Evolutionary conservation across 371 early-diverging fungal genomes (phyloP), one percentile per base, ranked within the genome.

Genomic region (Zancudomyces culisetae): DNA sequence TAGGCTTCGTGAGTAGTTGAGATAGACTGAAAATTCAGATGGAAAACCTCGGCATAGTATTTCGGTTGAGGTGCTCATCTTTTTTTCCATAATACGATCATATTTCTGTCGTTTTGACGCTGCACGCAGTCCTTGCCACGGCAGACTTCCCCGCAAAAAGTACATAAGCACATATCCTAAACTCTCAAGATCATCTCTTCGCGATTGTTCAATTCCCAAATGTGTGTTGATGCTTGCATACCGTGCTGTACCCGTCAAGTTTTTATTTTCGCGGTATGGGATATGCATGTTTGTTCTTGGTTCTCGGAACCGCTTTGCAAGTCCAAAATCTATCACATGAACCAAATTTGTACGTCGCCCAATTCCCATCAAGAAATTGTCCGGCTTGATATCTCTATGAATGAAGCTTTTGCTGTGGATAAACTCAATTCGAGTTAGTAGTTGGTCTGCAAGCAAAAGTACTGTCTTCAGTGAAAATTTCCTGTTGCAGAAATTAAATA

Each of bases 81-180:
- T 99, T 80, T 88, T 95, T 60, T 98, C 95, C 88, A 91, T 90
- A 64, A 99, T 99, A 49, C 89, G 84, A 63, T 97, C 96, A 71
- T 97, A 98, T 76, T 98, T 99, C 73, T 98, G 92, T 70, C 89
- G 87, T 74, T 98, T 99, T 43, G 90, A 95, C 2, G 84, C 90
- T 13, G 96, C 99, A 69, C 89, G 90, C 46, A 99, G 70, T 20
- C 99, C 99, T 69, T 99, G 99, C 99, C 99, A 99, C 49, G 99
- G 99, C 45, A 99, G 75, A 27, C 83, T 84, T 8, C 99, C 99
- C 53, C 98, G 87, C 55, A 85, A 81, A 60, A 99, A 98, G 75
- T 99, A 99, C 85, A 99, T 90, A 48, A 99, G 76, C 15, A 98
- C 98, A 68, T 99, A 98, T 3, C 97, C 97, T 39, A 99, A 70